A percentile compares a stretch with the other conserved stretches of the same genome.
These are phyloP conservation scores for Mollisia scopiformis DNA, from an alignment of 2,329 filamentous ascomycete species.

Conservation along the genomic window DNA sequence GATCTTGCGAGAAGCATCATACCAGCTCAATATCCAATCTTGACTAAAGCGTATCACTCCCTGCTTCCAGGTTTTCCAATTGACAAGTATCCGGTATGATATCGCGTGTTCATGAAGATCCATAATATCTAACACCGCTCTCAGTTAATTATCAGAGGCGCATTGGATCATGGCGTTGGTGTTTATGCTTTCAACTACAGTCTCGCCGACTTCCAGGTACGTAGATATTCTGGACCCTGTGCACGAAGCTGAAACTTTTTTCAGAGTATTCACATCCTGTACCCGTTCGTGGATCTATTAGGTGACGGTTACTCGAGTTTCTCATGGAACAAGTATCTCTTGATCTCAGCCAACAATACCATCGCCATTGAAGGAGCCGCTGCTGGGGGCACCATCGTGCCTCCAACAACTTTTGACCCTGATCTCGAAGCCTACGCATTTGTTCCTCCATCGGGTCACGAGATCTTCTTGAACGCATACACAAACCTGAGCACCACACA, in stretches of 20 bases:
- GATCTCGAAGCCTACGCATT: conserved; percentile 16
- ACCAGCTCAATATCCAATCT: conserved; percentile 51
- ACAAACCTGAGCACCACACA: conserved; percentile 3
- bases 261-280: conserved; percentile 54
- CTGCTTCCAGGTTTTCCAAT: conserved; percentile 52
- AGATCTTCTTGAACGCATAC: conserved; percentile 15
- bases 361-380: conserved; percentile 1
- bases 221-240: background rate
- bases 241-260: background rate
- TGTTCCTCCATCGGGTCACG: background rate
- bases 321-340: conserved; percentile 44
- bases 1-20: conserved; percentile 49
- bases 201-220: conserved; percentile 17
- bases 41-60: conserved; percentile 50
- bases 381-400: conserved; percentile 4
- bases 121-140: background rate
- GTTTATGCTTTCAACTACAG: conserved; percentile 7
- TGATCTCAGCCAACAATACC: conserved; percentile 1
- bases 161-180: conserved; percentile 27
- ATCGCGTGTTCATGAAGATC: background rate
- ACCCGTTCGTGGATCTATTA: conserved; percentile 58
- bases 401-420: conserved; percentile 13
- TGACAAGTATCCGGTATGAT: conserved; percentile 54
- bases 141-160: conserved; percentile 23
- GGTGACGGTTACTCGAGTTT: conserved; percentile 54